phyloP scores from a whole-genome alignment of 2,329 filamentous ascomycete species.

The Cladosporium halotolerans region DNA sequence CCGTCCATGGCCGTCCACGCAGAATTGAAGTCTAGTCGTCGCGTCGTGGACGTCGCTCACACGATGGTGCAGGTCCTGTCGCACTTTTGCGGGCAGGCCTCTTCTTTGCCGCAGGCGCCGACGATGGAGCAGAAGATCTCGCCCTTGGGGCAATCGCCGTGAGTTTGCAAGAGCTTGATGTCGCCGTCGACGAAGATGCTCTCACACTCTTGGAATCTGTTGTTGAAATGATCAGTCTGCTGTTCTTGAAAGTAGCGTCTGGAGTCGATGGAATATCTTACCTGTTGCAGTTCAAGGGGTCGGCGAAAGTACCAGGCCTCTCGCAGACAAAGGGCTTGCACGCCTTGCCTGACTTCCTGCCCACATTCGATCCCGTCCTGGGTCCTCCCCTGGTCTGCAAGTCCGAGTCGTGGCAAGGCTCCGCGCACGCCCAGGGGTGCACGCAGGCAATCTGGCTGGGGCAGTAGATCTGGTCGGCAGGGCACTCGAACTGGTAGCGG shows the following conservation, averaged over 20 bases:
- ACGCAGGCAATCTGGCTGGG: constrained; percentile 9
- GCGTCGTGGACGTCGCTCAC: neutral
- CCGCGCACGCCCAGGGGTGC: constrained; percentile 7
- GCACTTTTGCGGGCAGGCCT: constrained; percentile 9
- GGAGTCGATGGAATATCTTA: neutral
- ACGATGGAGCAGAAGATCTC: constrained; percentile 11
- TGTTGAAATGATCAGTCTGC: neutral
- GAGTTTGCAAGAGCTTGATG: constrained; percentile 9
- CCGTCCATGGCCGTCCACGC: no score
- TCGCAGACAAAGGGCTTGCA: constrained; percentile 9
- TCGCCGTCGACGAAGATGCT: constrained; percentile 10
- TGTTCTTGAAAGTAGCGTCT: neutral
- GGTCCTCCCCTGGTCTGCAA: neutral
- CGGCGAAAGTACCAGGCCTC: constrained; percentile 7
- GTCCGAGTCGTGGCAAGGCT: constrained; percentile 3
- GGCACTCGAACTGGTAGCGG: constrained; percentile 10
- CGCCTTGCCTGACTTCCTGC: constrained; percentile 5
- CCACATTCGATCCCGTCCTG: neutral
- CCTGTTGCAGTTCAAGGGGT: constrained; percentile 8
- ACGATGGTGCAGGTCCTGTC: constrained; percentile 7
- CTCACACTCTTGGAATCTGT: constrained; percentile 9
- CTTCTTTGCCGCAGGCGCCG: constrained; percentile 9
- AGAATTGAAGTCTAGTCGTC: no score
- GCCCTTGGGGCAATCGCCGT: constrained; percentile 8
- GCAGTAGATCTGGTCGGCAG: constrained; percentile 8